These are phyloP conservation scores for Entomortierella beljakovae DNA, from an alignment of 192 early-diverging fungal genomes.

Conservation along the genomic window DNA sequence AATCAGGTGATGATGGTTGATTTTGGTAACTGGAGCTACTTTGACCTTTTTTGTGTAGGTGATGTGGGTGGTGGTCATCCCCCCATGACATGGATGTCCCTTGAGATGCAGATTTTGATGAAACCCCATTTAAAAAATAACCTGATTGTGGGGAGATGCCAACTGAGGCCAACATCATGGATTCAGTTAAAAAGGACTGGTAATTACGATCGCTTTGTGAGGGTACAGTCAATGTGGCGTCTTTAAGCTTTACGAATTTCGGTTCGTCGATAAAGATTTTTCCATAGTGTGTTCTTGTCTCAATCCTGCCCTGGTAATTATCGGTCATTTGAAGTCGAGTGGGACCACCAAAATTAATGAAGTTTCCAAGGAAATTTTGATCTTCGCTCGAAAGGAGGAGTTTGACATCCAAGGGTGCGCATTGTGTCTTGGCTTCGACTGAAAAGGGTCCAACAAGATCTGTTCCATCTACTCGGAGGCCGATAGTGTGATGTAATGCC, in stretches of 20 bases:
- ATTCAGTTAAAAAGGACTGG: neutral
- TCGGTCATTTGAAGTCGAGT: conserved; percentile 18
- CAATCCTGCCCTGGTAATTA: conserved; percentile 35
- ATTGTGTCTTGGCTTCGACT: conserved; percentile 50
- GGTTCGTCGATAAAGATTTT: conserved; percentile 42
- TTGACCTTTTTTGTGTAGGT: neutral
- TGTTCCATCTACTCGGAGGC: conserved; percentile 32
- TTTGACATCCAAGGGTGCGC: conserved; percentile 27
- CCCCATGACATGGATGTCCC: conserved; percentile 34
- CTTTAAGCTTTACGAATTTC: conserved; percentile 32
- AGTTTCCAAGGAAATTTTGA: conserved; percentile 36
- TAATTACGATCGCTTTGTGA: conserved; percentile 22
- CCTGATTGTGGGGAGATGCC: neutral
- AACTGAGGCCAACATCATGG: neutral
- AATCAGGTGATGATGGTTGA: neutral
- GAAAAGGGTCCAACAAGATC: conserved; percentile 49
- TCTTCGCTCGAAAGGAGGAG: conserved; percentile 13
- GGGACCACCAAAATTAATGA: conserved; percentile 48
- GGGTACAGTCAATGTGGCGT: conserved; percentile 27
- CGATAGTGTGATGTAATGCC: conserved; percentile 8
- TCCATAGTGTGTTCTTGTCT: conserved; percentile 48
- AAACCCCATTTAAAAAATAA: conserved; percentile 19
- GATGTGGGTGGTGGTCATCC: conserved; percentile 16
- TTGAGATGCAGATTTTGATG: conserved; percentile 23
- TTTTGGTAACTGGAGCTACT: neutral